These are phyloP conservation scores for Dothiorella sarmentorum DNA, from an alignment of 2,329 filamentous ascomycete species.

Conservation along the genomic window DNA sequence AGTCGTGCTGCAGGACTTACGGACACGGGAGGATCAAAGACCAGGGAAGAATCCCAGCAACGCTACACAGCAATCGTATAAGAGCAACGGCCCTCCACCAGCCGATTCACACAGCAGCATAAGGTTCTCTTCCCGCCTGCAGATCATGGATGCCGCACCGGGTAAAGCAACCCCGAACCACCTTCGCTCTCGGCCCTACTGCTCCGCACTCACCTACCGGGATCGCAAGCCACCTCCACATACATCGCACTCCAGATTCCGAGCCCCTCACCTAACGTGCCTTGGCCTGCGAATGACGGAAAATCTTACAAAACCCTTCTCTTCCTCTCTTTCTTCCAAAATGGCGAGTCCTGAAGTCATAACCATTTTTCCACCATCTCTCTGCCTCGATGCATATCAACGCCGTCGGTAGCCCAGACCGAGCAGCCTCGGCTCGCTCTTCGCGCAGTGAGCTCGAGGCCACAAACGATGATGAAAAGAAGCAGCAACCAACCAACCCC, in stretches of 20 bases:
- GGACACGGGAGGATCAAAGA: no score
- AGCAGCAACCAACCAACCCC: not conserved
- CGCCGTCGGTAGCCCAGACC: not conserved
- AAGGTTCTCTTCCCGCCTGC: not conserved
- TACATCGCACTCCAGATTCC: not conserved
- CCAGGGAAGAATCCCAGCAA: no score
- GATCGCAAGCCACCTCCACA: slow-evolving; percentile 10
- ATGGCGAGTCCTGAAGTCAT: no score
- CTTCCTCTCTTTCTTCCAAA: not conserved
- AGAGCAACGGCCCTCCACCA: no score
- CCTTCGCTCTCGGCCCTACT: not conserved
- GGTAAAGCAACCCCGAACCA: not conserved
- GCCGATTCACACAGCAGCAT: not conserved
- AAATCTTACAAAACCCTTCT: no score
- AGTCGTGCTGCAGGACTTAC: no score
- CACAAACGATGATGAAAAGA: not conserved
- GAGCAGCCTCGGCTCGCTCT: not conserved
- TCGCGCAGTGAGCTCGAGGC: not conserved
- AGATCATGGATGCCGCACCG: not conserved
- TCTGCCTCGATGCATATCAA: not conserved
- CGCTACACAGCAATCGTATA: no score
- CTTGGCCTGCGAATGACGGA: no score
- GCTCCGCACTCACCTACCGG: not conserved
- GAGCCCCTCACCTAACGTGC: no score
- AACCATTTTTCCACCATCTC: no score